Conservation (phyloP, 306 rosid species). For the Quercus bicolor region DNA sequence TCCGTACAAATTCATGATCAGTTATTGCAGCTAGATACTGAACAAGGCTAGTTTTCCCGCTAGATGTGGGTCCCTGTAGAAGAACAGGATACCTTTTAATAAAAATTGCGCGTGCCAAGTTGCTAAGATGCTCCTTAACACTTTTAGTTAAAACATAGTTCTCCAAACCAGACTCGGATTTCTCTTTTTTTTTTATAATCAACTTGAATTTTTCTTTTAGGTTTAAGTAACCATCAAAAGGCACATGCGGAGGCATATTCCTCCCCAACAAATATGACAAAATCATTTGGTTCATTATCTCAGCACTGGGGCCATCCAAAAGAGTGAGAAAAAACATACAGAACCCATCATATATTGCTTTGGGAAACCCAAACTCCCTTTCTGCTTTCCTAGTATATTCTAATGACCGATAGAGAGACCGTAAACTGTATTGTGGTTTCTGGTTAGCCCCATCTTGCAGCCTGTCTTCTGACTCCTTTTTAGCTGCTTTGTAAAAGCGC, state of each 20-base stretch:
- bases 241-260: constrained; percentile 39
- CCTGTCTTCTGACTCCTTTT: constrained; percentile 71
- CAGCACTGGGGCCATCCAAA: constrained; percentile 71
- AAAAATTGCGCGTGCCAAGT: constrained; percentile 75
- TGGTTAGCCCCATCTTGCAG: constrained; percentile 93
- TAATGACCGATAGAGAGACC: constrained; percentile 91
- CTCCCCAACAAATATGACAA: constrained; percentile 45
- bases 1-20: constrained; percentile 80
- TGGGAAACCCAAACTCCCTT: constrained; percentile 48
- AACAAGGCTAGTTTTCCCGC: constrained; percentile 97
- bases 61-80: constrained; percentile 95
- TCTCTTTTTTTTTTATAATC: neutral
- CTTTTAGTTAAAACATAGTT: constrained; percentile 62
- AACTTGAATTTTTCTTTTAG: constrained; percentile 2
- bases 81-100: constrained; percentile 79
- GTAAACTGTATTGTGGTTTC: constrained; percentile 89
- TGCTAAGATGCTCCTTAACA: constrained; percentile 70
- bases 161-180: constrained; percentile 25
- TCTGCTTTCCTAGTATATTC: constrained; percentile 71
- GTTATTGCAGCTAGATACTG: constrained; percentile 76
- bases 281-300: constrained; percentile 59
- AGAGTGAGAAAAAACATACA: constrained; percentile 76
- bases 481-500: constrained; percentile 66
- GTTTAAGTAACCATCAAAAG: constrained; percentile 48
- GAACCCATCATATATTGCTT: constrained; percentile 88